These are phyloP conservation scores for Botrytis galanthina DNA, from an alignment of 2,329 filamentous ascomycete genomes.

Conservation along the genomic window DNA sequence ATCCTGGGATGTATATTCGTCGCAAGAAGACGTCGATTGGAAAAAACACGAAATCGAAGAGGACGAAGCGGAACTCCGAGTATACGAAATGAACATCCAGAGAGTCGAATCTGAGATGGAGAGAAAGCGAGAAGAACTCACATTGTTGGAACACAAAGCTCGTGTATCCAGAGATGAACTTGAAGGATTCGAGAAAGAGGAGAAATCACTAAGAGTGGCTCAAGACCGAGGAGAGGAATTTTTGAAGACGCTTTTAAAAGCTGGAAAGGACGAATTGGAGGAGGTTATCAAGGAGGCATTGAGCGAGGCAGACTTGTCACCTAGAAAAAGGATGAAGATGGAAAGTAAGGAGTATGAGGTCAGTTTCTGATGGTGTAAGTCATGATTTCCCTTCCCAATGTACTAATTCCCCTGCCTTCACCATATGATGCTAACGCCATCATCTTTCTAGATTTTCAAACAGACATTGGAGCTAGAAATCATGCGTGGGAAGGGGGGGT, in stretches of 20 bases:
- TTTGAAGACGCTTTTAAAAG: not conserved
- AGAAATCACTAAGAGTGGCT: not conserved
- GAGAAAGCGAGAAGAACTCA: too few relatives aligned
- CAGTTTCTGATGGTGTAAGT: not conserved
- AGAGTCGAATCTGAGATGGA: not conserved
- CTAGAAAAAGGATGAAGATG: not conserved
- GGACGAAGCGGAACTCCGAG: not conserved
- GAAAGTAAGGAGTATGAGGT: too few relatives aligned
- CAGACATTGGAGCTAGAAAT: not conserved
- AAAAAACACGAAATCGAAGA: not conserved
- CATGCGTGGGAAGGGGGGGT: not conserved
- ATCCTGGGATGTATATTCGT: not conserved
- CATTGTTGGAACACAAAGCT: too few relatives aligned
- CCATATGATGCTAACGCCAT: too few relatives aligned
- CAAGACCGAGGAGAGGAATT: not conserved
- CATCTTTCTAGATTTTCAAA: not conserved
- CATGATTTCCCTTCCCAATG: too few relatives aligned
- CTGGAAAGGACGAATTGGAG: not conserved
- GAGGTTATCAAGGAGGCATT: not conserved
- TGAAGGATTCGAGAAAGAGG: not conserved
- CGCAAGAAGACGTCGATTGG: not conserved
- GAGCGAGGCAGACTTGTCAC: fast-evolving
- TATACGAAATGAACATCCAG: not conserved
- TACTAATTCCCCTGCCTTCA: too few relatives aligned
- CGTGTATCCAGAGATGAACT: not conserved